These are phyloP conservation scores for Strobilomyces echinocephalus DNA, from an alignment of 768 basidiomycete genomes.

Conservation along the genomic window DNA sequence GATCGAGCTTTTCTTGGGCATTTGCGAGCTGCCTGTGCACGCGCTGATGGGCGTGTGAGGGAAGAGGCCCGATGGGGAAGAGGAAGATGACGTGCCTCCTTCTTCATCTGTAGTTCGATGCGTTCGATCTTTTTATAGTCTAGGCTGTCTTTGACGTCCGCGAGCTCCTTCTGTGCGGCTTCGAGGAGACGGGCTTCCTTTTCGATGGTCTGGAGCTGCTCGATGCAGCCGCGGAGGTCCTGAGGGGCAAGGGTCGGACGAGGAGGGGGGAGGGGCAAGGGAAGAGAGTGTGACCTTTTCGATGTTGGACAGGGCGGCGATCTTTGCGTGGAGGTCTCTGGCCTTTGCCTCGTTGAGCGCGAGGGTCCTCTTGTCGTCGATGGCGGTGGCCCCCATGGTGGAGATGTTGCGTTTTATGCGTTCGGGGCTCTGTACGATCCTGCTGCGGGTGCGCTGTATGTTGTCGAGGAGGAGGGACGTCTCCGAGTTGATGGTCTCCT, in stretches of 20 bases:
- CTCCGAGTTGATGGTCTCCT: slow-evolving; percentile 63
- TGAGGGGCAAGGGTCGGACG: slow-evolving; percentile 24
- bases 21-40: slow-evolving; percentile 76
- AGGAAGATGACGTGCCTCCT: slow-evolving; percentile 47
- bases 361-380: slow-evolving; percentile 68
- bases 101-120: slow-evolving; percentile 60
- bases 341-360: slow-evolving; percentile 66
- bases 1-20: slow-evolving; percentile 77
- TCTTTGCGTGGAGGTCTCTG: slow-evolving; percentile 71
- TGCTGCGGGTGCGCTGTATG: slow-evolving; percentile 58
- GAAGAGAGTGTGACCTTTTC: slow-evolving; percentile 57
- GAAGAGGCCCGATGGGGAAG: not conserved
- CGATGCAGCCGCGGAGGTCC: slow-evolving; percentile 69
- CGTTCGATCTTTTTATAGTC: slow-evolving; percentile 73
- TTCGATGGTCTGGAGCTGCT: slow-evolving; percentile 72
- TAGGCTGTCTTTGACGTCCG: slow-evolving; percentile 61
- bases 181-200: slow-evolving; percentile 63
- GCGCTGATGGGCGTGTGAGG: slow-evolving; percentile 44
- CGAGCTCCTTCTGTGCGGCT: slow-evolving; percentile 59
- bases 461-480: slow-evolving; percentile 54
- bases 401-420: slow-evolving; percentile 79
- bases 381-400: slow-evolving; percentile 62
- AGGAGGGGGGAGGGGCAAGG: not conserved
- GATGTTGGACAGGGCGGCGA: slow-evolving; percentile 63
- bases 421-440: slow-evolving; percentile 90